Percentiles rank a stretch among this genome's conserved stretches.
Evolutionary conservation across 352 stramenopile species (phyloP).

Genomic region (Thalassiosira oceanica): DNA sequence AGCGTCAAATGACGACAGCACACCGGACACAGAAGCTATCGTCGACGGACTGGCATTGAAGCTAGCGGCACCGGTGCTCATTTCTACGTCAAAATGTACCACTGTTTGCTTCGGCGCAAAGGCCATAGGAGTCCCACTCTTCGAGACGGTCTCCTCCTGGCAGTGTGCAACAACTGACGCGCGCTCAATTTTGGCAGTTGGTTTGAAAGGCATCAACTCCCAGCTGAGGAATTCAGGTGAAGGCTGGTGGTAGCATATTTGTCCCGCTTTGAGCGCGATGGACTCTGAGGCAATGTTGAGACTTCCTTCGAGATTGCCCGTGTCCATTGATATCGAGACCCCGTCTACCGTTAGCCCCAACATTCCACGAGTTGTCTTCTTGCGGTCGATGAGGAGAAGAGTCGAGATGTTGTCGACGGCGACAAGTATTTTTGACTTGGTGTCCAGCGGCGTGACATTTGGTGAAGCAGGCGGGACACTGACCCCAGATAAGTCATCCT

Average conservation of each 20-base stretch:
- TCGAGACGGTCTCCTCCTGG: constrained; percentile 2
- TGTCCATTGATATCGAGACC: constrained; percentile 5
- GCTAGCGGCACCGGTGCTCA: constrained; percentile 11
- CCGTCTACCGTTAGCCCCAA: constrained; percentile 18
- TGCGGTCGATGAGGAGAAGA: constrained; percentile 30
- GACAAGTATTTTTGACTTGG: constrained; percentile 11
- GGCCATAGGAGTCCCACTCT: not conserved
- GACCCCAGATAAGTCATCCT: too few species aligned
- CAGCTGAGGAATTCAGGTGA: constrained; percentile 6
- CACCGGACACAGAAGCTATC: constrained; percentile 21
- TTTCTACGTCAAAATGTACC: constrained; percentile 6
- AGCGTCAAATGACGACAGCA: constrained; percentile 25
- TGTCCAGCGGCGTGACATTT: not conserved
- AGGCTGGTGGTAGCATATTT: constrained; percentile 20
- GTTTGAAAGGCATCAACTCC: constrained; percentile 40
- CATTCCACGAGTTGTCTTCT: constrained; percentile 16
- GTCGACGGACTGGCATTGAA: constrained; percentile 36
- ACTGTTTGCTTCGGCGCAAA: constrained; percentile 1
- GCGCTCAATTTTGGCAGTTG: constrained; percentile 35
- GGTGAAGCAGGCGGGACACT: too few species aligned
- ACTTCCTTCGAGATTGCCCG: constrained; percentile 8
- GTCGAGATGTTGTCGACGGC: constrained; percentile 18
- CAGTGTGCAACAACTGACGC: constrained; percentile 7
- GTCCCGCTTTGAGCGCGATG: constrained; percentile 14
- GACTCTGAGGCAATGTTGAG: constrained; percentile 13